These are phyloP conservation scores for Penicillium diatomitis DNA, from an alignment of 495 filamentous ascomycete species.

Conservation along the genomic window DNA sequence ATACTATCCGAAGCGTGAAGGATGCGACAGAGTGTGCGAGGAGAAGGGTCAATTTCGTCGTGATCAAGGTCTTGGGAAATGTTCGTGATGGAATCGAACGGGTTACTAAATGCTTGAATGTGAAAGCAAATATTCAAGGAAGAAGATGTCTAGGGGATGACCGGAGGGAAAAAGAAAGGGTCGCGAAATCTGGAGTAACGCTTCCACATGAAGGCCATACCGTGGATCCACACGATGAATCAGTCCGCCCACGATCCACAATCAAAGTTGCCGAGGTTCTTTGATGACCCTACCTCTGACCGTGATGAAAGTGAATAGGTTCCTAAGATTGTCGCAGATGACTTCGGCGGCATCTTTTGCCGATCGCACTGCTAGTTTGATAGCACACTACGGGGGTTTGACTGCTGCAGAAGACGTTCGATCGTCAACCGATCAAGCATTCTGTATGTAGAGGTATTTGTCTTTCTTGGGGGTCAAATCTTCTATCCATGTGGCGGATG, in stretches of 20 bases:
- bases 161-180: conserved; percentile 9
- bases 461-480: too few species aligned
- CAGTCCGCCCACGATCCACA: conserved; percentile 13
- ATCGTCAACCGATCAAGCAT: not conserved
- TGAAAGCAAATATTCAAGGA: too few species aligned
- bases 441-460: not conserved
- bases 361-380: not conserved
- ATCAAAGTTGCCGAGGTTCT: conserved; percentile 28
- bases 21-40: not conserved
- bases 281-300: not conserved
- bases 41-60: not conserved
- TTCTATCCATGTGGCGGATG: too few species aligned
- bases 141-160: not conserved
- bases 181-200: conserved; percentile 7
- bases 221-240: conserved; percentile 31
- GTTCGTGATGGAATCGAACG: too few species aligned
- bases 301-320: not conserved
- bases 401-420: conserved; percentile 1
- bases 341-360: not conserved
- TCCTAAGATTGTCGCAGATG: not conserved
- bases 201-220: conserved; percentile 23
- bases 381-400: not conserved
- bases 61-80: not conserved
- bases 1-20: conserved; percentile 15
- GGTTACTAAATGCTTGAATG: too few species aligned